phyloP scores from a whole-genome alignment of 345 rosid genomes.

The Firmiana major region DNA sequence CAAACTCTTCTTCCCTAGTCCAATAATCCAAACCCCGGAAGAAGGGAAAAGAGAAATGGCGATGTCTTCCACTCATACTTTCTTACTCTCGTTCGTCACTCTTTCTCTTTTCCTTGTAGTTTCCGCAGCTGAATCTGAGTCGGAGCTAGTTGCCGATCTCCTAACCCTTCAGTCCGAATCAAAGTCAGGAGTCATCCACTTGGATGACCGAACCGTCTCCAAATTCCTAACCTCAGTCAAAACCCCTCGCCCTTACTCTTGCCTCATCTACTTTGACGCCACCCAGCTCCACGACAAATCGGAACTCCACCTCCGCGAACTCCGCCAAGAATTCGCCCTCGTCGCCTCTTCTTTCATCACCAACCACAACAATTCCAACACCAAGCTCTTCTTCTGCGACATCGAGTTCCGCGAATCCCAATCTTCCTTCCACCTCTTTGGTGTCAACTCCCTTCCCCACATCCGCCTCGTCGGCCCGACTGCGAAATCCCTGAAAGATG shows the following conservation, averaged over 20 bases:
- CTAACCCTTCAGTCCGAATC: conserved; percentile 59
- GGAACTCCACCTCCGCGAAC: conserved; percentile 66
- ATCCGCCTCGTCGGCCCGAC: conserved; percentile 57
- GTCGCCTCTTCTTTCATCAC: conserved; percentile 67
- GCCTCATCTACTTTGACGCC: conserved; percentile 91
- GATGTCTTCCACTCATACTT: conserved; percentile 19
- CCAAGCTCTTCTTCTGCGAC: conserved; percentile 78
- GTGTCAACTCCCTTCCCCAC: conserved; percentile 68
- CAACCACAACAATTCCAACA: conserved; percentile 46
- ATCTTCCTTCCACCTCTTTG: conserved; percentile 56
- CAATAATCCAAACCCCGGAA: not conserved
- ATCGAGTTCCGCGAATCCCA: conserved; percentile 65
- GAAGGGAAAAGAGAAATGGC: conserved; percentile 26
- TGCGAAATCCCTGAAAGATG: conserved; percentile 46
- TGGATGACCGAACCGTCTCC: conserved; percentile 70
- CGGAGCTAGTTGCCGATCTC: conserved; percentile 60
- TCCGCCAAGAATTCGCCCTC: conserved; percentile 64
- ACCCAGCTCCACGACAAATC: conserved; percentile 49
- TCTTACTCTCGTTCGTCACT: conserved; percentile 27
- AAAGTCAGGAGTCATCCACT: conserved; percentile 65
- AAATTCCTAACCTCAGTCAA: conserved; percentile 67
- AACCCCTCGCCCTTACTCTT: conserved; percentile 67
- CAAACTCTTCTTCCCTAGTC: not conserved
- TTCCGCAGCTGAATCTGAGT: conserved; percentile 20
- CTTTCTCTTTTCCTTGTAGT: conserved; percentile 4